Evolutionary conservation across 2,329 filamentous ascomycete species (phyloP), one percentile per base, ranked within the genome.

Genomic region (Exophiala viscosa): DNA sequence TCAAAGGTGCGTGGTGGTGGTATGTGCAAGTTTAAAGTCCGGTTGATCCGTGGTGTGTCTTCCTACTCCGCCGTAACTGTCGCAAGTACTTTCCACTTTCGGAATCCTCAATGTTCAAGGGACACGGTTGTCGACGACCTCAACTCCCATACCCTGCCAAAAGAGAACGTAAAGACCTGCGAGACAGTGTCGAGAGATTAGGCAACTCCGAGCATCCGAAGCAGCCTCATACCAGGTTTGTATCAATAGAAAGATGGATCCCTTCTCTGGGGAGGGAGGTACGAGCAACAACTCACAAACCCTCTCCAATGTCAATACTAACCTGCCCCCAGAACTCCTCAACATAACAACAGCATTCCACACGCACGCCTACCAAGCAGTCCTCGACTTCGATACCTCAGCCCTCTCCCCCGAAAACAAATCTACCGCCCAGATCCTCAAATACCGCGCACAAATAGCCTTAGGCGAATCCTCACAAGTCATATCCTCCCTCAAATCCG

Each of bases 311-410:
- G 43, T 42, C 49, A 51, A 55, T 20, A 41, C 40, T 11, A n/a
- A 42, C 14, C n/a, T 17, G 9, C 17, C 23, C 34, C 17, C 65
- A 83, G 82, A 85, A 71, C 81, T 85, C 64, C 77, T 84, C 66
- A 84, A 83, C 74, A 81, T 85, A 67, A 80, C 83, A 73, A 83
- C 79, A 65, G 80, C 81, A 67, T 84, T 84, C 73, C 77, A 83
- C 71, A 80, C 83, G 70, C 90, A 88, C 67, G 91, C 95, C 77
- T 96, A 89, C 79, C 81, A 88, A 67, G 79, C 86, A 67, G 91
- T 95, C 59, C 72, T 95, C 71, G 86, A 93, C 74, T 95, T 90
- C 73, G 87, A 95, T 71, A 86, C 84, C 39, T 84, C 86, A 5
- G 78, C 84, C 54, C 86, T 97, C 66, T 93, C 88, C 40, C 63